Base-by-base conservation (phyloP, 495 filamentous ascomycete species). In the Aspergillus taichungensis region DNA sequence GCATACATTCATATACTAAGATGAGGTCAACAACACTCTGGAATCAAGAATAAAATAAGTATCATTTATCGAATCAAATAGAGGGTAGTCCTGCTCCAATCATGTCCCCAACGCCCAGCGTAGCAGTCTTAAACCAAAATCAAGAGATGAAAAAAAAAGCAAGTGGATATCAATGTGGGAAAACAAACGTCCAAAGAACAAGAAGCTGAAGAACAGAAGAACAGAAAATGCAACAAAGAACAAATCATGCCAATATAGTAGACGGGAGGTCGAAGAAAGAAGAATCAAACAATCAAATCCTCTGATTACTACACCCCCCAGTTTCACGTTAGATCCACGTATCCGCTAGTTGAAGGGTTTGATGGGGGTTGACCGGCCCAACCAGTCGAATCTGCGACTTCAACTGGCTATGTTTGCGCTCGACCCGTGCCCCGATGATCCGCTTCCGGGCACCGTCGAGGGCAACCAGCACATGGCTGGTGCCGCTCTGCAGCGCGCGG, bases 311-410 rank as follows among this genome's bases (percentile, higher is more conserved):
- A 29, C 30, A 29, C 31, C 11, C 11, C 39, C 6, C 14, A 24
- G 8, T 33, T 10, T 8, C 3, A 10, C 29, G 14, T 61, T 42
- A 71, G 33, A 68, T 39, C 68, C 68, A 71, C 6, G 60, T 62
- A 54, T 68, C 63, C 13, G 46, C 32, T 33, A 49, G 50, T 13
- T 35, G 47, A 53, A 60, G 61, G 13, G 54, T 47, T 8, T 44
- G 57, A 51, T 68, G 61, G 1, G 64, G 59, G 30, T 69, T 67
- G 3, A 67, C 59, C 10, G 66, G 58, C 10, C 68, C 65, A 41
- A 75, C 51, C 5, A 74, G 37, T 34, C 63, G 64, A 36, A 77
- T 75, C 42, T 65, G 63, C 10, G 61, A 57, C 56, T 73, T 75
- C 46, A 74, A 29, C 34, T 59, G 47, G 34, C 61, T 64, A 29